These are phyloP conservation scores for Pyrenopolyporus hunteri DNA, from an alignment of 495 filamentous ascomycete genomes.

Conservation along the genomic window DNA sequence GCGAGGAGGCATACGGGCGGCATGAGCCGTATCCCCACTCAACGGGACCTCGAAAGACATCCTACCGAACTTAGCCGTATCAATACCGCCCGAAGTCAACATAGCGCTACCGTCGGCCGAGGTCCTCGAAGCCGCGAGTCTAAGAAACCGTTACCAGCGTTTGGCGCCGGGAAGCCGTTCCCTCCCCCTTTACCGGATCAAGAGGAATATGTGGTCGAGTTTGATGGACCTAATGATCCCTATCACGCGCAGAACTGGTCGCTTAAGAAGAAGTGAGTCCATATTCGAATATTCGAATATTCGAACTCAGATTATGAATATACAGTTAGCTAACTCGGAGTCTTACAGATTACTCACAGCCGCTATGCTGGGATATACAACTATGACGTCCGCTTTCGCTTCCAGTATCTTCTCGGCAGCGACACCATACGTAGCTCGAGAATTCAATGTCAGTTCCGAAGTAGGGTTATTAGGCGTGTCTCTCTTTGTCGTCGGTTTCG, in stretches of 20 bases:
- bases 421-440: slow-evolving; percentile 54
- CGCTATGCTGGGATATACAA: slow-evolving; percentile 79
- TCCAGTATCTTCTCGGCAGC: slow-evolving; percentile 73
- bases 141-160: slow-evolving; percentile 62
- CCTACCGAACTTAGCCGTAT: slow-evolving; percentile 78
- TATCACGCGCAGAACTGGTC: slow-evolving; percentile 87
- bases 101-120: slow-evolving; percentile 75
- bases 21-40: slow-evolving; percentile 68
- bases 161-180: slow-evolving; percentile 79
- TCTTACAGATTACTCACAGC: slow-evolving; percentile 62
- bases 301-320: too few species aligned
- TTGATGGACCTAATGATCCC: slow-evolving; percentile 78
- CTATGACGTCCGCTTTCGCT: slow-evolving; percentile 74
- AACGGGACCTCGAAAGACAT: slow-evolving; percentile 71
- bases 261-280: slow-evolving; percentile 70
- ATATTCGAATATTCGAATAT: too few species aligned
- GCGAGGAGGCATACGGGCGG: slow-evolving; percentile 22
- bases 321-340: slow-evolving; percentile 30
- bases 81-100: slow-evolving; percentile 74
- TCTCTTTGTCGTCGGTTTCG: slow-evolving; percentile 75
- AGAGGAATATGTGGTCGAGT: slow-evolving; percentile 89
- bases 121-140: slow-evolving; percentile 56
- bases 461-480: slow-evolving; percentile 71
- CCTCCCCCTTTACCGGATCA: slow-evolving; percentile 72
- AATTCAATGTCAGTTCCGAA: slow-evolving; percentile 63